Evolutionary conservation across 805 yeast genomes (phyloP).

Genomic region (Kluyveromyces lactis): DNA sequence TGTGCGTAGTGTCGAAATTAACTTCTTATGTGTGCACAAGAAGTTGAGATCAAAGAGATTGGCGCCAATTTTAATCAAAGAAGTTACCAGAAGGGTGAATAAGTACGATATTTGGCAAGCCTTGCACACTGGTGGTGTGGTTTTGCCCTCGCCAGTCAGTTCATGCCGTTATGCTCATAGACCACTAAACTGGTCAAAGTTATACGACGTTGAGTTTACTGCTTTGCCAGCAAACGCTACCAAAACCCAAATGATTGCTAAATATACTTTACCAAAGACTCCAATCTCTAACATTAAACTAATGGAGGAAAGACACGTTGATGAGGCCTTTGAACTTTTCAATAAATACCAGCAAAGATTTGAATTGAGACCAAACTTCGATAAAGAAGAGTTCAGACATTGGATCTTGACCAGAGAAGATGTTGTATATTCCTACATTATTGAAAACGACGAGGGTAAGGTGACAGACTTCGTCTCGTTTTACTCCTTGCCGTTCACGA

Average conservation of each 20-base stretch:
- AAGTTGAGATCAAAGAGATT: slow-evolving; percentile 86
- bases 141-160: slow-evolving; percentile 86
- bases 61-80: slow-evolving; percentile 90
- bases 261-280: slow-evolving; percentile 53
- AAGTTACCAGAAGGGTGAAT: slow-evolving; percentile 89
- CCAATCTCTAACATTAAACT: slow-evolving; percentile 42
- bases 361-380: slow-evolving; percentile 64
- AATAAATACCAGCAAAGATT: slow-evolving; percentile 56
- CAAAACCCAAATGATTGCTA: slow-evolving; percentile 60
- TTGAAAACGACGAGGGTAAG: slow-evolving; percentile 44
- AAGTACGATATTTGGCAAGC: slow-evolving; percentile 88
- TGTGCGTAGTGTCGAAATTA: slow-evolving; percentile 74
- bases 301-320: slow-evolving; percentile 54
- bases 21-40: slow-evolving; percentile 90
- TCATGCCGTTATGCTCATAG: slow-evolving; percentile 89
- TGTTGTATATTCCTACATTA: slow-evolving; percentile 76
- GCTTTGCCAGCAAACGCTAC: slow-evolving; percentile 68
- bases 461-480: slow-evolving; percentile 88
- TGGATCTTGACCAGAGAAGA: slow-evolving; percentile 63
- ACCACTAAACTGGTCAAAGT: slow-evolving; percentile 84
- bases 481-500: slow-evolving; percentile 81
- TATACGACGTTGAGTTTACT: slow-evolving; percentile 85
- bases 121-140: slow-evolving; percentile 84
- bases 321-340: slow-evolving; percentile 52
- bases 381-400: slow-evolving; percentile 53